phyloP scores from a whole-genome alignment of 192 early-diverging fungal genomes.

The Obelidium mucronatum region DNA sequence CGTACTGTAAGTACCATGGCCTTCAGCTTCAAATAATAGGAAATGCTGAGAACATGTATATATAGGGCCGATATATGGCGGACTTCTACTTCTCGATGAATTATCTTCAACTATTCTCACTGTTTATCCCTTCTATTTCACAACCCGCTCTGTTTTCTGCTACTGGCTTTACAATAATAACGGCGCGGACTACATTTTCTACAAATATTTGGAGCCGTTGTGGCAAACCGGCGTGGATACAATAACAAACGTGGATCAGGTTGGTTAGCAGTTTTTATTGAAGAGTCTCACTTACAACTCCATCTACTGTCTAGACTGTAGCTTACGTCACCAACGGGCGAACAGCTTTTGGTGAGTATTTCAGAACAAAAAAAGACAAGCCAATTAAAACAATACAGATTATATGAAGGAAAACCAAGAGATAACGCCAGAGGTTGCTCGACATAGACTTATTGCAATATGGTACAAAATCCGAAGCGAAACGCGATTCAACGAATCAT shows the following conservation, averaged over 20 bases:
- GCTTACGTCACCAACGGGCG: not conserved
- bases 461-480: not conserved
- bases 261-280: not conserved
- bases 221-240: conserved; percentile 10
- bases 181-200: conserved; percentile 16
- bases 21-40: not conserved
- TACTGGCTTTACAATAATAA: conserved; percentile 28
- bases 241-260: conserved; percentile 7
- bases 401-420: conserved; percentile 12
- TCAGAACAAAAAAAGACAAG: not conserved
- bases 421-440: conserved; percentile 14
- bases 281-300: not conserved
- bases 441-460: conserved; percentile 5
- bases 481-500: conserved; percentile 16
- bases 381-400: not conserved
- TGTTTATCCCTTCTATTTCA: conserved; percentile 19
- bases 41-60: not conserved
- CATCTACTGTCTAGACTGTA: not conserved
- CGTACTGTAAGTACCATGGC: conserved; percentile 11
- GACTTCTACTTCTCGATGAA: conserved; percentile 2
- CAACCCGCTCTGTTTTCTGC: conserved; percentile 17
- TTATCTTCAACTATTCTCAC: not conserved
- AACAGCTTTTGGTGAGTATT: conserved; percentile 18
- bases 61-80: conserved; percentile 13
- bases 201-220: conserved; percentile 24